Evolutionary conservation across 2,329 filamentous ascomycete genomes (phyloP).

Genomic region (Clonostachys byssicola): DNA sequence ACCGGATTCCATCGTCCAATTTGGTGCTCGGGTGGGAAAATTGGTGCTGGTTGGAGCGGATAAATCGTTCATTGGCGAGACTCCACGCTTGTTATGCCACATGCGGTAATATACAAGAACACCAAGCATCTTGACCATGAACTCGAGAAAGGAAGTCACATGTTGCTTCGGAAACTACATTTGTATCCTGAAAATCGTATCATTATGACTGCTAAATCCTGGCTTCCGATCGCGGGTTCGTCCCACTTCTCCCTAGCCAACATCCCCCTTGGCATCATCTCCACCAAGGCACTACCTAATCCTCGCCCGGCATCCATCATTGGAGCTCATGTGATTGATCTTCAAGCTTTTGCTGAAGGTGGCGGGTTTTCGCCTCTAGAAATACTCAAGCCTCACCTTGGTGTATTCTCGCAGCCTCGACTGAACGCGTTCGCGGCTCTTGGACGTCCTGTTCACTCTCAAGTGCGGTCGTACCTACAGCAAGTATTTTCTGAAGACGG

Average conservation of each 20-base stretch:
- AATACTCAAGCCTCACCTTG: slow-evolving; percentile 12
- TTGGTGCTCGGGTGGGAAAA: too few species aligned
- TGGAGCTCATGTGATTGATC: slow-evolving; percentile 66
- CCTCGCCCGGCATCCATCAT: slow-evolving; percentile 68
- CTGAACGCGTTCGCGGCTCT: slow-evolving; percentile 36
- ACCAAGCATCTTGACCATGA: too few species aligned
- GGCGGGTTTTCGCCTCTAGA: slow-evolving; percentile 28
- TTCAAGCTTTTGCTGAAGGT: slow-evolving; percentile 51
- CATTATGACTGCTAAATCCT: slow-evolving; percentile 1
- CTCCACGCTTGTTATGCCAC: too few species aligned
- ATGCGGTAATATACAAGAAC: too few species aligned
- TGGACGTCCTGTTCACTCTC: slow-evolving; percentile 65
- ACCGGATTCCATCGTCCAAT: too few species aligned
- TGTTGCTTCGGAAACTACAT: too few species aligned
- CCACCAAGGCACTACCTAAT: slow-evolving; percentile 47
- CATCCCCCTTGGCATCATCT: slow-evolving; percentile 80
- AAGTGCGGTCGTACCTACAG: slow-evolving; percentile 66
- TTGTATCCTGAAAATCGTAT: not conserved
- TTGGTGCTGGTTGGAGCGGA: too few species aligned
- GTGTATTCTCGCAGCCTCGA: slow-evolving; percentile 14
- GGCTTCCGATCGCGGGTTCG: slow-evolving; percentile 11
- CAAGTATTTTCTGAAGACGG: slow-evolving; percentile 54
- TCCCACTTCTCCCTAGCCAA: slow-evolving; percentile 67
- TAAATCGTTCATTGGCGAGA: too few species aligned
- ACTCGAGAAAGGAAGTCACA: too few species aligned